Conservation (phyloP, 495 filamentous ascomycete species). For the Xylaria telfairii region DNA sequence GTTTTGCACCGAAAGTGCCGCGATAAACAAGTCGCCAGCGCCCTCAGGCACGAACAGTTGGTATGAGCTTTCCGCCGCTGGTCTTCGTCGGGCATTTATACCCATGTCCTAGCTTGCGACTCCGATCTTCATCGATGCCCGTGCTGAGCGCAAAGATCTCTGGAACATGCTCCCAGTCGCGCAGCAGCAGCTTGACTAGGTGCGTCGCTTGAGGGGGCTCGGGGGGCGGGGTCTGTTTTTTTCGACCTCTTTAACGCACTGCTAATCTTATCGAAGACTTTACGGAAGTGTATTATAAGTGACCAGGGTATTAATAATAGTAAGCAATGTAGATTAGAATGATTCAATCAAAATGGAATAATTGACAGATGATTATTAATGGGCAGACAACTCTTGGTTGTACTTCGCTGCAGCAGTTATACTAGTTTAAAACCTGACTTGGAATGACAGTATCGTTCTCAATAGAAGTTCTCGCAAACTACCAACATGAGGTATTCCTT, state of each 20-base stretch:
- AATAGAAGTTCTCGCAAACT: background rate
- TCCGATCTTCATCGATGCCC: background rate
- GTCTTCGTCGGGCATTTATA: background rate
- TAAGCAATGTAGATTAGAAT: too few relatives aligned
- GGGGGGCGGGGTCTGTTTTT: background rate
- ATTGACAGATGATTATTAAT: too few relatives aligned
- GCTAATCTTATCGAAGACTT: too few relatives aligned
- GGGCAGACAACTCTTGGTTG: too few relatives aligned
- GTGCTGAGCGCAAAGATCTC: slow-evolving; percentile 3
- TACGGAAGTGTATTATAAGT: too few relatives aligned
- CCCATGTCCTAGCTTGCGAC: slow-evolving; percentile 6
- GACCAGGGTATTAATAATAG: too few relatives aligned
- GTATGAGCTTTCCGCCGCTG: background rate
- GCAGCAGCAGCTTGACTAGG: slow-evolving; percentile 4
- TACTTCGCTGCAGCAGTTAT: too few relatives aligned
- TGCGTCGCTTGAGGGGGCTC: background rate
- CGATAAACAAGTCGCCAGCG: background rate
- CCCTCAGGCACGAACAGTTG: background rate
- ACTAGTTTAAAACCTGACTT: too few relatives aligned
- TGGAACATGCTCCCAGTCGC: slow-evolving; percentile 11
- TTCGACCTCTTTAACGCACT: slow-evolving; percentile 15
- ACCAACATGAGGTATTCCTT: background rate
- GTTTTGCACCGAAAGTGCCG: background rate
- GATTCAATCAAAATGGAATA: too few relatives aligned
- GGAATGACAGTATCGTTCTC: background rate